Base-by-base conservation (phyloP, 2,329 filamentous ascomycete species). In the Pleurostoma richardsiae region DNA sequence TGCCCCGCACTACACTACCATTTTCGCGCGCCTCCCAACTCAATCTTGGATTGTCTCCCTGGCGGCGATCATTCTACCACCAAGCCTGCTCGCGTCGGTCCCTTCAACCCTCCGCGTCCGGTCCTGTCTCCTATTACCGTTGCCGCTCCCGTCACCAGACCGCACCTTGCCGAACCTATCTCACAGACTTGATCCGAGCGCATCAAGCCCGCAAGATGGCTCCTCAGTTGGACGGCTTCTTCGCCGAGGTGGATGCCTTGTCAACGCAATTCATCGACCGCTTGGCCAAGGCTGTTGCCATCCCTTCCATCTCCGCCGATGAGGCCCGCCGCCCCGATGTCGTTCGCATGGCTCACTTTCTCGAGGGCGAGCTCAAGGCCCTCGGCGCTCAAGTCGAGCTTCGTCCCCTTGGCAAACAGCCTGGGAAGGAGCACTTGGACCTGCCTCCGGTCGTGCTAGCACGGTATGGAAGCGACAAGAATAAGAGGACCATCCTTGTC, bases 251-350 rank as follows among this genome's bases (percentile, higher is more conserved):
- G 59, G 90, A 96, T 69, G 72, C 72, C 64, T 77, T 91, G 60
- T 80, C 90, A 43, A 80, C 84, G 56, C 76, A 82, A 63, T 96
- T 96, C 72, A 95, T 96, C 68, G 86, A 95, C 59, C 86, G 92
- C 58, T 82, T 99, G 50, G 81, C 88, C 62, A 83, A 91, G 69
- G 94, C 94, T 46, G 94, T 99, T 50, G 92, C 91, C 44, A 99
- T 99, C 60, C 94, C 94, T 26, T 99, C 94, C 53, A 80, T 99
- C 65, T 97, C 92, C 31, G 88, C 92, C 42, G 91, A 96, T 53
- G 90, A 94, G 62, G 85, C 86, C 57, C 85, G 89, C 62, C 85
- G 94, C 50, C 85, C 85, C 46, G 91, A 99, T 77, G 94, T 99
- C 52, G 83, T 99, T 62, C 89, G 86, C 74, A 99, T 99, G 94